Conservation (phyloP, 257 asterid genomes). For the Ilex aquifolium region DNA sequence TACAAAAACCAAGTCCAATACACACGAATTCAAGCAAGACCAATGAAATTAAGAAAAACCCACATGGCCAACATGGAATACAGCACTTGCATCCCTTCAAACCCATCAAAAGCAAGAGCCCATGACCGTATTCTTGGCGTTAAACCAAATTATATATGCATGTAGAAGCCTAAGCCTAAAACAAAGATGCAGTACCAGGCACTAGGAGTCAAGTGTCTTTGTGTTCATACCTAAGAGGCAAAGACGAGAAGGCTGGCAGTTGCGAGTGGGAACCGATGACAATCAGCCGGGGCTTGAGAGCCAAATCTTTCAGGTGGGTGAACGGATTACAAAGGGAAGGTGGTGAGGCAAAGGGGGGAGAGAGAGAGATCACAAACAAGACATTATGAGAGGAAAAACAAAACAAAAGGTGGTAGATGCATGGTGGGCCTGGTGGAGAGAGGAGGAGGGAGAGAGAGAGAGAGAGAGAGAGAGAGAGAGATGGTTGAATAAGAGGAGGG, state of each 20-base stretch:
- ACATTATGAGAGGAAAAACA: background rate
- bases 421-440: conserved; percentile 12
- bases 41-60: conserved; percentile 6
- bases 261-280: conserved; percentile 30
- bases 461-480: background rate
- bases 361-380: background rate
- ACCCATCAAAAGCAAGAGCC: background rate
- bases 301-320: background rate
- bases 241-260: conserved; percentile 9
- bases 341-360: conserved; percentile 13
- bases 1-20: conserved; percentile 2
- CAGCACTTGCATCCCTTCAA: background rate
- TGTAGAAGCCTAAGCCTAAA: background rate
- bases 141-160: background rate
- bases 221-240: conserved; percentile 13
- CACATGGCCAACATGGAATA: conserved; percentile 19
- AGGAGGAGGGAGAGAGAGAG: conserved; percentile 4
- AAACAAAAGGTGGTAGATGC: conserved; percentile 21
- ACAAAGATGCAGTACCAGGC: background rate
- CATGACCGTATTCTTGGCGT: background rate
- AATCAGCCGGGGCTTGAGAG: background rate
- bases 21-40: conserved; percentile 11
- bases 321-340: conserved; percentile 22
- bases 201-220: background rate
- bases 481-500: conserved; percentile 16